Conservation (phyloP, 2,329 filamentous ascomycete species). For the Zasmidium citrigriseum region DNA sequence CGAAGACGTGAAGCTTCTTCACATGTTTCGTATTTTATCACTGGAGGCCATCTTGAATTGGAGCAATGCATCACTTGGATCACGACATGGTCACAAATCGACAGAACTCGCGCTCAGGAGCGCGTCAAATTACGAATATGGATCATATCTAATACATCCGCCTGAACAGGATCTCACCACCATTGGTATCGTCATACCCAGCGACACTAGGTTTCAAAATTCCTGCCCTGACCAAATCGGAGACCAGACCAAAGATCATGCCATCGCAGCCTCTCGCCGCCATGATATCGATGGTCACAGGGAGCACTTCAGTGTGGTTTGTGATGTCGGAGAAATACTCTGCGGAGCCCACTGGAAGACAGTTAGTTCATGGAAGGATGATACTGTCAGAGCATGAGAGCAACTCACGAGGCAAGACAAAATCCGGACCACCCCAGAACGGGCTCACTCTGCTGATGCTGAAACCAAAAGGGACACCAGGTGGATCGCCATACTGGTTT, state of each 20-base stretch:
- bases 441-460: conserved; percentile 49
- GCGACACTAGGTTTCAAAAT: conserved; percentile 49
- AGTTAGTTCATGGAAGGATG: not conserved
- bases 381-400: not conserved
- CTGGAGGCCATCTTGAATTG: too few species aligned
- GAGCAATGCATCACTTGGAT: too few species aligned
- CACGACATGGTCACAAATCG: too few species aligned
- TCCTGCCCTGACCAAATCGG: conserved; percentile 52
- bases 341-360: conserved; percentile 39
- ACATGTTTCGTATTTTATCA: not conserved
- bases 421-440: conserved; percentile 51
- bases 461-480: conserved; percentile 52
- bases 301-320: conserved; percentile 52
- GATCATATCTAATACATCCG: conserved; percentile 1
- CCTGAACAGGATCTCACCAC: conserved; percentile 43
- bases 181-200: conserved; percentile 44
- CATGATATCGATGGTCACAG: conserved; percentile 60
- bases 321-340: conserved; percentile 52
- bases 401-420: conserved; percentile 43
- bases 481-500: conserved; percentile 46
- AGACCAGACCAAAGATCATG: conserved; percentile 56
- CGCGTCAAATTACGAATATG: not conserved
- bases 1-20: not conserved
- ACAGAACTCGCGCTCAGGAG: not conserved
- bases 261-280: conserved; percentile 63